These are phyloP conservation scores for Fusarium domesticum DNA, from an alignment of 2,329 filamentous ascomycete genomes.

Conservation along the genomic window DNA sequence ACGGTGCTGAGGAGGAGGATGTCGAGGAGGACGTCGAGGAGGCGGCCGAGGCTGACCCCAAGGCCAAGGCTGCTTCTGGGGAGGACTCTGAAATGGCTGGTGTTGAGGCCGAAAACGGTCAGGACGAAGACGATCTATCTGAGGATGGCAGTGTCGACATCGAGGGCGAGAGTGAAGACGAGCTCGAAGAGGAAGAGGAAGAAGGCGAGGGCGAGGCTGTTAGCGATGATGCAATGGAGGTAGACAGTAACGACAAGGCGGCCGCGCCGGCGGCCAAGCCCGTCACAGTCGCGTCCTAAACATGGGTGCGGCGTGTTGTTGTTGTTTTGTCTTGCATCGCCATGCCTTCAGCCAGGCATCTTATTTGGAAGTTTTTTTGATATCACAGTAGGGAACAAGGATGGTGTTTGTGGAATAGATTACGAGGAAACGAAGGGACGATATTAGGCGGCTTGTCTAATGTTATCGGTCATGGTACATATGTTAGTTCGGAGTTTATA, in stretches of 20 bases:
- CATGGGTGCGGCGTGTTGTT: not conserved
- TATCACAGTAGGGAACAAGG: constrained; percentile 17
- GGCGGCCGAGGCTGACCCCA: constrained; percentile 46
- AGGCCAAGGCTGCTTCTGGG: constrained; percentile 45
- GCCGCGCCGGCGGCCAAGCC: constrained; percentile 34
- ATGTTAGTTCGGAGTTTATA: constrained; percentile 1
- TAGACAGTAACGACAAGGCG: constrained; percentile 42
- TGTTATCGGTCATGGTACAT: constrained; percentile 4
- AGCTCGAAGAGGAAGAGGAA: constrained; percentile 64
- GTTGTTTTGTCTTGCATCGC: constrained; percentile 14
- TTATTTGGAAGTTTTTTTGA: constrained; percentile 15
- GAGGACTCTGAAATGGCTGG: constrained; percentile 77
- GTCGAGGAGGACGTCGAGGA: constrained; percentile 81
- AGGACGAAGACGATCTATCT: constrained; percentile 65
- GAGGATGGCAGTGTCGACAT: constrained; percentile 78
- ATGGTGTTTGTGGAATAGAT: constrained; percentile 28
- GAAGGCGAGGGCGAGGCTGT: constrained; percentile 33
- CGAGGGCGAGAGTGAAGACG: constrained; percentile 72
- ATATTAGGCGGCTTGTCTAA: constrained; percentile 25
- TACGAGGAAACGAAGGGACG: constrained; percentile 29
- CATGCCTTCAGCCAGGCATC: constrained; percentile 15
- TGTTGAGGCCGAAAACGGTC: constrained; percentile 49
- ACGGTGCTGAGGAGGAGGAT: constrained; percentile 86
- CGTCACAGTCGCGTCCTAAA: constrained; percentile 36
- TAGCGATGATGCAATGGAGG: constrained; percentile 49